These are phyloP conservation scores for Endotrypanum monterogeii DNA, from an alignment of 208 protist genomes.

Conservation along the genomic window DNA sequence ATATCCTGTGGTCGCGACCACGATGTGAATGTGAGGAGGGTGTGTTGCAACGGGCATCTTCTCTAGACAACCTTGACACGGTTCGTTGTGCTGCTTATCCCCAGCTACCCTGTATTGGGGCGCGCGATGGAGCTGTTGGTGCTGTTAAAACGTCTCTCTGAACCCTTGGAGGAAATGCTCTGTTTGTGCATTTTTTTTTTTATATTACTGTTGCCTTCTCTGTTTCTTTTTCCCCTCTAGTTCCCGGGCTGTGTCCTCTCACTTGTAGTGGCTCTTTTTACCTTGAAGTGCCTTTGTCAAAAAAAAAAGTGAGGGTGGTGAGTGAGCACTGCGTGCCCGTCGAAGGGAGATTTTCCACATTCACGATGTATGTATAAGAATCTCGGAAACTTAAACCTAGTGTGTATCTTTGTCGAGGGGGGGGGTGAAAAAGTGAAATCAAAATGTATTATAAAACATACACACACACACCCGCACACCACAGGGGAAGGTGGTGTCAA, in stretches of 20 bases:
- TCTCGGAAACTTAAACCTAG: background rate
- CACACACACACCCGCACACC: background rate
- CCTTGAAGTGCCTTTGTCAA: background rate
- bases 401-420: too few relatives aligned
- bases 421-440: background rate
- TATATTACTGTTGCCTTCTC: constrained; percentile 5
- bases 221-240: constrained; percentile 8
- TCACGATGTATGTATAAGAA: constrained; percentile 11
- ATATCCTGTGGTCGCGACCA: background rate
- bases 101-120: background rate
- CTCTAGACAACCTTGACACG: constrained; percentile 1
- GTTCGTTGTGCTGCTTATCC: background rate
- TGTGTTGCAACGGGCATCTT: background rate
- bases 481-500: background rate
- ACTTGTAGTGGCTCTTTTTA: constrained; percentile 19
- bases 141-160: background rate
- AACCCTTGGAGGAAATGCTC: background rate
- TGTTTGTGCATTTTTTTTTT: constrained; percentile 1
- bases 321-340: background rate
- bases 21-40: background rate
- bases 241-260: constrained; percentile 1
- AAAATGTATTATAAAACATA: constrained; percentile 5
- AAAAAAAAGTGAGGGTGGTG: background rate
- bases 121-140: background rate
- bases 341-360: background rate